These are phyloP conservation scores for Cercospora sojina DNA, from an alignment of 2,329 filamentous ascomycete genomes.

Conservation along the genomic window DNA sequence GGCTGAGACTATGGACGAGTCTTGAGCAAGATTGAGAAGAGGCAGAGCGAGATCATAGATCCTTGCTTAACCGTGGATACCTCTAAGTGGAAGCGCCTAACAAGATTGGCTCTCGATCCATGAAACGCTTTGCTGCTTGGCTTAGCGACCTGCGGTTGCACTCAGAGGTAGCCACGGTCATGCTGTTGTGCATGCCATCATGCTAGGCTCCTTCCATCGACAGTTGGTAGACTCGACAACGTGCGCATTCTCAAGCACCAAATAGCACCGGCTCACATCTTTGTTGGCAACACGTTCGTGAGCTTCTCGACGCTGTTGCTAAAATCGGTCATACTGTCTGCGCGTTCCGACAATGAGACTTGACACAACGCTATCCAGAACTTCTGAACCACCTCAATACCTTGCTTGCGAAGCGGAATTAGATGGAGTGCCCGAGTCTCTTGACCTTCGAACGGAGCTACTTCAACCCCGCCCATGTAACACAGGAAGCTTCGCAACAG, in stretches of 20 bases:
- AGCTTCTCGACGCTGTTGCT: not conserved
- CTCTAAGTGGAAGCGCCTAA: too few species aligned
- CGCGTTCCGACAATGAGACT: not conserved
- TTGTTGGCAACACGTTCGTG: not conserved
- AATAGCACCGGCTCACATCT: not conserved
- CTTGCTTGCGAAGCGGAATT: not conserved
- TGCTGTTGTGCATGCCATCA: too few species aligned
- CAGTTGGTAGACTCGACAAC: not conserved
- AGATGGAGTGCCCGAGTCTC: not conserved
- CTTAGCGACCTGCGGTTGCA: too few species aligned
- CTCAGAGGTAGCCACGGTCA: too few species aligned
- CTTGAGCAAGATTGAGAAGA: slow-evolving; percentile 6
- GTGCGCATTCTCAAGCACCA: not conserved
- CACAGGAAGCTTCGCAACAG: not conserved
- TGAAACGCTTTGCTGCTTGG: too few species aligned
- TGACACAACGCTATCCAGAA: not conserved
- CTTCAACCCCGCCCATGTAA: not conserved
- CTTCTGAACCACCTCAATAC: not conserved
- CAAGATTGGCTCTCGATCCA: too few species aligned
- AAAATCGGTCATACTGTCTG: not conserved
- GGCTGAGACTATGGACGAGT: slow-evolving; percentile 31
- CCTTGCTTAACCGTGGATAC: too few species aligned
- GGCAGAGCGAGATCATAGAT: not conserved
- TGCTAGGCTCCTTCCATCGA: not conserved
- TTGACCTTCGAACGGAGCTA: not conserved